A percentile compares a stretch with the other conserved stretches of the same genome.
Evolutionary conservation across 2,329 filamentous ascomycete species (phyloP).

Genomic region (Aspergillus tamarii): DNA sequence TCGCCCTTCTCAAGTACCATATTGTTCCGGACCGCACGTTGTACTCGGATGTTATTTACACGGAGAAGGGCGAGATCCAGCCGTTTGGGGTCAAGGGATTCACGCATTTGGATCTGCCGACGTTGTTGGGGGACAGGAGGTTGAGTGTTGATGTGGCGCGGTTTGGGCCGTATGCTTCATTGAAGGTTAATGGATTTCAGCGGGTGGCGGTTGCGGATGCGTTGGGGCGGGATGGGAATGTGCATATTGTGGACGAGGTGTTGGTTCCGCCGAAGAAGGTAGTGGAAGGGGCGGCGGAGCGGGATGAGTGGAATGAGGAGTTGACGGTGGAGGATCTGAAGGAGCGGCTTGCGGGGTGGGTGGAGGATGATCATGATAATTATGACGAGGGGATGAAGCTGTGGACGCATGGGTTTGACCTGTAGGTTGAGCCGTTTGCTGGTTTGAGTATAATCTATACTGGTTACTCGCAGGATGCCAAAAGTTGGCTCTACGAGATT

Average conservation of each 20-base stretch:
- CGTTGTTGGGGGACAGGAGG: conserved; percentile 67
- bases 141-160: conserved; percentile 72
- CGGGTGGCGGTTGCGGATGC: conserved; percentile 70
- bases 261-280: conserved; percentile 72
- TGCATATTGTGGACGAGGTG: conserved; percentile 74
- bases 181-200: conserved; percentile 75
- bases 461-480: background rate
- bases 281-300: conserved; percentile 7
- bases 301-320: conserved; percentile 15
- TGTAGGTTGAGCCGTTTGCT: conserved; percentile 4
- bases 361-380: conserved; percentile 5
- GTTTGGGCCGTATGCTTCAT: conserved; percentile 68
- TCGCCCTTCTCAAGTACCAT: conserved; percentile 9
- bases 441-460: background rate
- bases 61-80: conserved; percentile 51
- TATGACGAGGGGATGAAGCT: background rate
- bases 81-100: conserved; percentile 42
- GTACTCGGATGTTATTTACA: conserved; percentile 74
- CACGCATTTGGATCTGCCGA: conserved; percentile 64
- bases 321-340: conserved; percentile 27
- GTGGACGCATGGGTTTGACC: conserved; percentile 2
- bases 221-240: conserved; percentile 76
- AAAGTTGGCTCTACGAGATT: background rate
- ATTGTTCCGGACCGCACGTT: conserved; percentile 43
- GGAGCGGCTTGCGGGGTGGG: conserved; percentile 22